These are phyloP conservation scores for Mycena rosella DNA, from an alignment of 768 basidiomycete genomes.

Conservation along the genomic window DNA sequence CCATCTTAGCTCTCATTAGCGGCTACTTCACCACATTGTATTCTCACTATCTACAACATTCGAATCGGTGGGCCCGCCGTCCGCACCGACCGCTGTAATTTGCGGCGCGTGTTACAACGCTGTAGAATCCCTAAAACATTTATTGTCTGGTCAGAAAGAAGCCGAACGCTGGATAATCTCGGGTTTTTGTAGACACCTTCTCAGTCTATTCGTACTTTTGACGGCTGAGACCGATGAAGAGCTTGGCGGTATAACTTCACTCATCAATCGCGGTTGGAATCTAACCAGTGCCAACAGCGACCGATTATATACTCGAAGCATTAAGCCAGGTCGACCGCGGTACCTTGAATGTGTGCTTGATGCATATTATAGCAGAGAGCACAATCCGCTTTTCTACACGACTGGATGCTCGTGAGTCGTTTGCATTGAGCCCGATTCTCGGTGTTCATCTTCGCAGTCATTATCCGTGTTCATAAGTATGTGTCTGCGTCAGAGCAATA, in stretches of 20 bases:
- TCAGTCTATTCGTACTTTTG: slow-evolving; percentile 45
- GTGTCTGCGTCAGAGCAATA: background rate
- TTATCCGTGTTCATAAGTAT: slow-evolving; percentile 8
- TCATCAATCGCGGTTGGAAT: background rate
- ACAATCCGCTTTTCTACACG: slow-evolving; percentile 42
- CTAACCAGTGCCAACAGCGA: slow-evolving; percentile 41
- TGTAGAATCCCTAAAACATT: slow-evolving; percentile 20
- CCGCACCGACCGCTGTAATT: slow-evolving; percentile 41
- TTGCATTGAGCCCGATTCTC: background rate
- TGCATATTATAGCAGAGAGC: slow-evolving; percentile 38
- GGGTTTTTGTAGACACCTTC: slow-evolving; percentile 43
- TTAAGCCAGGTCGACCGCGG: slow-evolving; percentile 41
- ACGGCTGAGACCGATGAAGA: slow-evolving; percentile 38
- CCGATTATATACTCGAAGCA: slow-evolving; percentile 48
- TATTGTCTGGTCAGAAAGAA: background rate
- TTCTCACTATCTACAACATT: slow-evolving; percentile 19
- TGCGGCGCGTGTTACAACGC: slow-evolving; percentile 38
- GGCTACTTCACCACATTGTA: slow-evolving; percentile 44
- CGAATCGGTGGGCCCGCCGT: slow-evolving; percentile 27
- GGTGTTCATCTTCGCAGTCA: slow-evolving; percentile 8
- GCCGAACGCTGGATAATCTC: slow-evolving; percentile 35
- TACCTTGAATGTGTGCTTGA: slow-evolving; percentile 37
- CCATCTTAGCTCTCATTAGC: slow-evolving; percentile 32
- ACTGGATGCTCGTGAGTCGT: slow-evolving; percentile 49
- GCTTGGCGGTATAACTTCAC: slow-evolving; percentile 37